Base-by-base conservation (phyloP, 768 basidiomycete species). In the Boletus eberwhitei region DNA sequence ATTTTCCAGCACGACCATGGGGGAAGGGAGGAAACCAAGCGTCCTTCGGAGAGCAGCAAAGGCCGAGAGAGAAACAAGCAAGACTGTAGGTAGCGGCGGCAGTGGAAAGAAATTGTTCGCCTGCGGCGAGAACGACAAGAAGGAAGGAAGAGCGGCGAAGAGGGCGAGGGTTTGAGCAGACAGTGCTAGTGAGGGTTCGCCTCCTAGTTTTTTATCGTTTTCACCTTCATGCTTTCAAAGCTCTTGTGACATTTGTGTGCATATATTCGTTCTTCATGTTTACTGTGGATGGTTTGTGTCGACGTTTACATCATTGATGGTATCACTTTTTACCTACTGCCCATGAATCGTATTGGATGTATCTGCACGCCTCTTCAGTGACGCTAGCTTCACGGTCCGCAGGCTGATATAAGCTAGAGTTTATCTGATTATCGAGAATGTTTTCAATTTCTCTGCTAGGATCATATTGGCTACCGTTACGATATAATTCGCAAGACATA, bases 81-180 rank as follows among this genome's bases (percentile, higher is more conserved):
- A 48, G 41, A 29, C 4, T 17, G 40, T 13, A 4, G 32, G 13
- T 6, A 36, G 53, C 6, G 21, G 48, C 11, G 35, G 19, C 5
- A 45, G 24, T 14, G 39, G 48, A 17, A 57, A 59, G 55, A 46
- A 76, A 74, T 50, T 79, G 77, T 61, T 76, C 80, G 41, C 88
- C 85, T 60, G 85, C 90, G 73, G 88, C 84, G 48, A 87, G 93
- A 85, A 84, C 84, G n/a, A 83, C 84, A 22, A 77, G 77, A 49
- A 94, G 93, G 75, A 46, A 26, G 38, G 44, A 26, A 59, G 60
- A 9, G 42, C 35, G 29, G 11, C 37, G n/a, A 69, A 64, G 60
- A 62, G 53, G 51, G 50, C 34, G 34, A 57, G 41, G 29, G 17
- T 55, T 22, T 67, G 37, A 60, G 22, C 48, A 22, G 22, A 19